These are phyloP conservation scores for Thraustotheca clavata DNA, from an alignment of 352 stramenopile genomes.

Conservation along the genomic window DNA sequence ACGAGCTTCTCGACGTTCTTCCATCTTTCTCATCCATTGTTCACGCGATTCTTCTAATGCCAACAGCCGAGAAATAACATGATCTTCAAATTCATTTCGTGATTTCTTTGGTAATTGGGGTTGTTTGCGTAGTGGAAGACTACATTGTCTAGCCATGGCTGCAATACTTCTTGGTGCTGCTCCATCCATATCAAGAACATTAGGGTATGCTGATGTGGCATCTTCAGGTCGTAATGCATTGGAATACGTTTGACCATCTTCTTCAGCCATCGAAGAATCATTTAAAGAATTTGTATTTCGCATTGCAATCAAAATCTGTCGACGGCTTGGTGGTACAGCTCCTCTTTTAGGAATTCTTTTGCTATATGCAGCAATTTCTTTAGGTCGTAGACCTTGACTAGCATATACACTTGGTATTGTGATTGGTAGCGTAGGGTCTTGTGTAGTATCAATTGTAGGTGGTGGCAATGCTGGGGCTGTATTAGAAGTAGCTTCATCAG, in stretches of 20 bases:
- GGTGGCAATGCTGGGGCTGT: not conserved
- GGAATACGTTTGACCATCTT: not conserved
- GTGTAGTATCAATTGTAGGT: not conserved
- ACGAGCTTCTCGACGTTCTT: slow-evolving; percentile 4
- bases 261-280: slow-evolving; percentile 17
- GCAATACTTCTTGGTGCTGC: not conserved
- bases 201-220: not conserved
- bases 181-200: not conserved
- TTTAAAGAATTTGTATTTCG: slow-evolving; percentile 11
- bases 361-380: not conserved
- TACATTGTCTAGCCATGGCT: not conserved
- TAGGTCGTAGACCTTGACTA: not conserved
- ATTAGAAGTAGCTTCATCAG: not conserved
- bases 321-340: not conserved
- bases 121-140: slow-evolving; percentile 26
- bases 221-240: not conserved
- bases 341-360: not conserved
- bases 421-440: not conserved
- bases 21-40: slow-evolving; percentile 9
- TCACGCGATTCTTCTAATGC: slow-evolving; percentile 9
- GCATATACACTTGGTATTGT: not conserved
- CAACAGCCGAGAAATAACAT: slow-evolving; percentile 4
- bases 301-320: slow-evolving; percentile 3
- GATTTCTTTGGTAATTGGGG: not conserved
- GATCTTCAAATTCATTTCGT: not conserved